Evolutionary conservation across 1,284 basidiomycete genomes (phyloP).

Genomic region (Coniophora puteana): DNA sequence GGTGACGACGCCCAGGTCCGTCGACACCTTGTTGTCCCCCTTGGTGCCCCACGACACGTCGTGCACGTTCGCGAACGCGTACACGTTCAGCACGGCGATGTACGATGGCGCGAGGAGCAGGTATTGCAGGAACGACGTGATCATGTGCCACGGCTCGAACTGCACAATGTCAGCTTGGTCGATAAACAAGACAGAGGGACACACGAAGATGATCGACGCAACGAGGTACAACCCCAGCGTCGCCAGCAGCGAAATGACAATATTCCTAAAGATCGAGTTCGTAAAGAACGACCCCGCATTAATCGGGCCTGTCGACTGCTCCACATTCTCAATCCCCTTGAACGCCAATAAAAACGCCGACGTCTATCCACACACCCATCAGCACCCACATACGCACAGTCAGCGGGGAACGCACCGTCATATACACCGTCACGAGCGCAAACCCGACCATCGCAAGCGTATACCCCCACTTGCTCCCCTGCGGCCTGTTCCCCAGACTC

Average conservation of each 20-base stretch:
- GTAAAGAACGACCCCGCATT: conserved; percentile 57
- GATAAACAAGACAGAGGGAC: conserved; percentile 31
- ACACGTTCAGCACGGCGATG: conserved; percentile 87
- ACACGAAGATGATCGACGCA: conserved; percentile 78
- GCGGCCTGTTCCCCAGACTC: conserved; percentile 88
- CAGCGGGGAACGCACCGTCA: conserved; percentile 61
- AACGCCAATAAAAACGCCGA: conserved; percentile 79
- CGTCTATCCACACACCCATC: conserved; percentile 39
- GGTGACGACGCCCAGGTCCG: conserved; percentile 80
- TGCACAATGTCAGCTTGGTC: conserved; percentile 24
- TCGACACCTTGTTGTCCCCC: conserved; percentile 81
- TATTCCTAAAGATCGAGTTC: conserved; percentile 80
- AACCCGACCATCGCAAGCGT: conserved; percentile 82
- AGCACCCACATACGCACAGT: neutral
- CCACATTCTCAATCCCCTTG: conserved; percentile 68
- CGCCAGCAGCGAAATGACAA: conserved; percentile 81
- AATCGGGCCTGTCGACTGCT: conserved; percentile 40
- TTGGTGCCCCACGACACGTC: conserved; percentile 91
- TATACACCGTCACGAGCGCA: conserved; percentile 86
- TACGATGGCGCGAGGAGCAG: conserved; percentile 90
- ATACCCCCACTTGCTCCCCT: conserved; percentile 83
- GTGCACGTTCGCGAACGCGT: conserved; percentile 86
- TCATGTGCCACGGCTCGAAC: conserved; percentile 91
- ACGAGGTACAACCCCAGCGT: conserved; percentile 85
- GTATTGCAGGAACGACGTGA: conserved; percentile 95